A percentile compares a stretch with the other conserved stretches of the same genome.
Evolutionary conservation across 208 protist species (phyloP).

Genomic region (Trypanosomatidae sp.): DNA sequence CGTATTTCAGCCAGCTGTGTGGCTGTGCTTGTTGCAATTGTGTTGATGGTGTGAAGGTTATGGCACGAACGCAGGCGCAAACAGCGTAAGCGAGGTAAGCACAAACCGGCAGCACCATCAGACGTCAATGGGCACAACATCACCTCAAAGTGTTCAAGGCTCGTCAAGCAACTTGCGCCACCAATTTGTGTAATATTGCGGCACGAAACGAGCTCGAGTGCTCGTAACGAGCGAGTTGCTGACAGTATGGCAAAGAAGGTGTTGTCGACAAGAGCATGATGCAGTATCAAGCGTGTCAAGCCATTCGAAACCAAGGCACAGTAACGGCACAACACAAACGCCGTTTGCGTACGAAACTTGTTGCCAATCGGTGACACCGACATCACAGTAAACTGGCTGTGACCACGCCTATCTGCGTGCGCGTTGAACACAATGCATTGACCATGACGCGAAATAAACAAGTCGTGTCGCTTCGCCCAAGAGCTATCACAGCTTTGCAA

Average conservation of each 20-base stretch:
- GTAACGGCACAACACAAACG: conserved; percentile 47
- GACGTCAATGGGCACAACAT: conserved; percentile 53
- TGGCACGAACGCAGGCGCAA: conserved; percentile 51
- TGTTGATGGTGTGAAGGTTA: conserved; percentile 55
- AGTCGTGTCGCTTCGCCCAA: conserved; percentile 49
- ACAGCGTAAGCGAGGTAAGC: conserved; percentile 31
- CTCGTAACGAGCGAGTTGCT: conserved; percentile 26
- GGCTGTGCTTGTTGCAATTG: conserved; percentile 37
- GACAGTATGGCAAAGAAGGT: conserved; percentile 51
- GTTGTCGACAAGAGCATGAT: conserved; percentile 53
- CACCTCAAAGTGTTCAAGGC: conserved; percentile 42
- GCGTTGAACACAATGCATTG: conserved; percentile 76
- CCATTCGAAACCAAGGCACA: conserved; percentile 54
- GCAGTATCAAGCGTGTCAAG: conserved; percentile 44
- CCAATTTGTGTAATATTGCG: conserved; percentile 42
- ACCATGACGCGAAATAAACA: conserved; percentile 68
- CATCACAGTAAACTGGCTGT: conserved; percentile 39
- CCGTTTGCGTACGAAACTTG: conserved; percentile 60
- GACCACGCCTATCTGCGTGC: conserved; percentile 42
- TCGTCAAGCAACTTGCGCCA: conserved; percentile 26
- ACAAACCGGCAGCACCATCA: conserved; percentile 39
- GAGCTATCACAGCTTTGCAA: conserved; percentile 51
- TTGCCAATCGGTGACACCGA: conserved; percentile 63
- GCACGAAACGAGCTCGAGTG: conserved; percentile 65
- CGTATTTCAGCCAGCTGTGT: conserved; percentile 39